phyloP scores from a whole-genome alignment of 371 early-diverging fungal genomes.

The Saksenaea vasiformis region DNA sequence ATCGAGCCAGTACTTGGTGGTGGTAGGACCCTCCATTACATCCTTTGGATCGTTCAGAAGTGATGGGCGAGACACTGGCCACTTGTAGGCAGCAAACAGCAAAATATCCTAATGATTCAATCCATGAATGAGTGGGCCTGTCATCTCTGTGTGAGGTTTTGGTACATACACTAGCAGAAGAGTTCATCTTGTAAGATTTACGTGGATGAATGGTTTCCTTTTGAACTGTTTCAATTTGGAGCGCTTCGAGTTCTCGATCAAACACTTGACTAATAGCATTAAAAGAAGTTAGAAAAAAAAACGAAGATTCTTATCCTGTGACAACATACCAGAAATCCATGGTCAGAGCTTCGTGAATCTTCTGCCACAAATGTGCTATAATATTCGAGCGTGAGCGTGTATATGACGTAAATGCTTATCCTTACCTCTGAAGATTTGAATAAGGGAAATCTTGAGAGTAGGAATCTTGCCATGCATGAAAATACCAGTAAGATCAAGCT shows the following conservation, averaged over 20 bases:
- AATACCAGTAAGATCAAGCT: conserved; percentile 98
- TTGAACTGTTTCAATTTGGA: conserved; percentile 98
- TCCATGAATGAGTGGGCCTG: background rate
- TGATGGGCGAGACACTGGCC: conserved; percentile 95
- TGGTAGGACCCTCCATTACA: conserved; percentile 93
- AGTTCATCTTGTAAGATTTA: conserved; percentile 99
- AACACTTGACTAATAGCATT: conserved; percentile 85
- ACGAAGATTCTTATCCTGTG: background rate
- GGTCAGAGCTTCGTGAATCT: conserved; percentile 96
- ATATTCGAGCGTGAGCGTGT: background rate
- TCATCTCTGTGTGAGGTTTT: background rate
- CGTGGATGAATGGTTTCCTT: conserved; percentile 99
- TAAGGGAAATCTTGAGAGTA: conserved; percentile 97
- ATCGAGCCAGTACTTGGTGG: conserved; percentile 98
- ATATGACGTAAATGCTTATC: background rate
- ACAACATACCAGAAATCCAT: conserved; percentile 67
- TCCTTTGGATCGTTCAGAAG: conserved; percentile 90
- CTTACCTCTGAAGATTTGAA: conserved; percentile 94
- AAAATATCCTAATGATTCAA: conserved; percentile 82
- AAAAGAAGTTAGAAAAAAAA: conserved; percentile 1
- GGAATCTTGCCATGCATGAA: conserved; percentile 99
- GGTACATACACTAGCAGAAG: conserved; percentile 35
- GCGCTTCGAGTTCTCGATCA: conserved; percentile 96
- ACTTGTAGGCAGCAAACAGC: conserved; percentile 96
- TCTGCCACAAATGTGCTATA: conserved; percentile 97